phyloP scores from a whole-genome alignment of 106 monocot genomes.

The Vanilla planifolia region DNA sequence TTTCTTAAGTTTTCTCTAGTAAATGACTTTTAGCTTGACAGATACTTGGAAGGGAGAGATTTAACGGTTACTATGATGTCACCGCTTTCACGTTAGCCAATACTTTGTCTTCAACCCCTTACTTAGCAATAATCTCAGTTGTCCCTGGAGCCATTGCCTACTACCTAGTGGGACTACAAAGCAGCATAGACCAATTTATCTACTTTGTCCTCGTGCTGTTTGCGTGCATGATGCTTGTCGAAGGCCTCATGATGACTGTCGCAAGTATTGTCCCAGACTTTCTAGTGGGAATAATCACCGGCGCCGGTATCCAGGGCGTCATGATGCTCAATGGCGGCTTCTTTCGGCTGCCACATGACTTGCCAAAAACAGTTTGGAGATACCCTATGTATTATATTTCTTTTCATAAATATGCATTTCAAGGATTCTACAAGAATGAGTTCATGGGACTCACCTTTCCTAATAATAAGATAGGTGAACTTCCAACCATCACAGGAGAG shows the following conservation, averaged over 20 bases:
- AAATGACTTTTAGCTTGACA: background rate
- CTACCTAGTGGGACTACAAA: constrained; percentile 13
- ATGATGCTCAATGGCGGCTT: constrained; percentile 15
- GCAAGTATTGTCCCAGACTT: constrained; percentile 19
- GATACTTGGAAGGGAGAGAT: constrained; percentile 14
- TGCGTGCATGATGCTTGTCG: constrained; percentile 12
- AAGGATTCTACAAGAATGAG: constrained; percentile 26
- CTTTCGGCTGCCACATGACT: constrained; percentile 6
- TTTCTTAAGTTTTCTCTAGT: background rate
- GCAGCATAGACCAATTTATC: background rate
- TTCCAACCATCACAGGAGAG: background rate
- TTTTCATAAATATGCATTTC: constrained; percentile 12
- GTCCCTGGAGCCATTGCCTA: constrained; percentile 13
- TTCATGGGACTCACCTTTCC: constrained; percentile 14
- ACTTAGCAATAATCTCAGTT: constrained; percentile 7
- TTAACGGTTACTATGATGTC: constrained; percentile 20
- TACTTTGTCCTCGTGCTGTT: constrained; percentile 13
- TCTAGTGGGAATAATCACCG: constrained; percentile 31
- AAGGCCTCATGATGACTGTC: constrained; percentile 23
- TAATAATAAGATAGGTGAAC: background rate
- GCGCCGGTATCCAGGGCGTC: constrained; percentile 11
- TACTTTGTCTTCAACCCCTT: constrained; percentile 17
- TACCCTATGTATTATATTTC: constrained; percentile 20
- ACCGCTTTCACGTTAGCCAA: constrained; percentile 13
- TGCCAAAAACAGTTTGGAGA: constrained; percentile 17